These are phyloP conservation scores for Penicillium samsonianum DNA, from an alignment of 495 filamentous ascomycete genomes.

Conservation along the genomic window DNA sequence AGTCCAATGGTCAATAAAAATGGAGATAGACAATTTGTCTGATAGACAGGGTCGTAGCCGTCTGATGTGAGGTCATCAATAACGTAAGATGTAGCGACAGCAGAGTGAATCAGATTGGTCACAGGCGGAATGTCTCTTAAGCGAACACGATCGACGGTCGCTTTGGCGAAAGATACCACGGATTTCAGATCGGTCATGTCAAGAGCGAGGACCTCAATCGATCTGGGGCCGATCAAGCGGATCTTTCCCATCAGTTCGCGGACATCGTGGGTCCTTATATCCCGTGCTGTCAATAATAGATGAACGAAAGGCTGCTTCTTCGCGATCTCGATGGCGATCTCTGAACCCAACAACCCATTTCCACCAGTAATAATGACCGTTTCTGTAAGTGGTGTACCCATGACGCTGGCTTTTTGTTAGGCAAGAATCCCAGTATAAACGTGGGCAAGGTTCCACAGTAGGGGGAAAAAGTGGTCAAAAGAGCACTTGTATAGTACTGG, in stretches of 20 bases:
- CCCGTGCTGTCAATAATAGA: slow-evolving; percentile 38
- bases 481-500: not conserved
- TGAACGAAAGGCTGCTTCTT: slow-evolving; percentile 43
- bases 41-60: slow-evolving; percentile 44
- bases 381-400: slow-evolving; percentile 42
- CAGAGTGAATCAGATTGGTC: slow-evolving; percentile 39
- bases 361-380: slow-evolving; percentile 49
- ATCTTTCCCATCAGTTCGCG: slow-evolving; percentile 32
- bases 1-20: slow-evolving; percentile 44
- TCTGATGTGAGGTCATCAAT: slow-evolving; percentile 39
- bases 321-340: slow-evolving; percentile 43
- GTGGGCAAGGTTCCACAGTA: not conserved
- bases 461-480: not conserved
- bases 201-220: slow-evolving; percentile 37
- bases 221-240: slow-evolving; percentile 42
- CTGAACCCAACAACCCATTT: slow-evolving; percentile 42
- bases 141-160: slow-evolving; percentile 40
- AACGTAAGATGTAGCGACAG: slow-evolving; percentile 40
- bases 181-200: slow-evolving; percentile 41
- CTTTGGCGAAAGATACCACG: slow-evolving; percentile 34
- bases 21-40: slow-evolving; percentile 44
- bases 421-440: not conserved
- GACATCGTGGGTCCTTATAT: slow-evolving; percentile 37
- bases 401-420: slow-evolving; percentile 13
- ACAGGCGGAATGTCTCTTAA: slow-evolving; percentile 43